Evolutionary conservation across 2,329 filamentous ascomycete genomes (phyloP).

Genomic region (Emergomyces orientalis): DNA sequence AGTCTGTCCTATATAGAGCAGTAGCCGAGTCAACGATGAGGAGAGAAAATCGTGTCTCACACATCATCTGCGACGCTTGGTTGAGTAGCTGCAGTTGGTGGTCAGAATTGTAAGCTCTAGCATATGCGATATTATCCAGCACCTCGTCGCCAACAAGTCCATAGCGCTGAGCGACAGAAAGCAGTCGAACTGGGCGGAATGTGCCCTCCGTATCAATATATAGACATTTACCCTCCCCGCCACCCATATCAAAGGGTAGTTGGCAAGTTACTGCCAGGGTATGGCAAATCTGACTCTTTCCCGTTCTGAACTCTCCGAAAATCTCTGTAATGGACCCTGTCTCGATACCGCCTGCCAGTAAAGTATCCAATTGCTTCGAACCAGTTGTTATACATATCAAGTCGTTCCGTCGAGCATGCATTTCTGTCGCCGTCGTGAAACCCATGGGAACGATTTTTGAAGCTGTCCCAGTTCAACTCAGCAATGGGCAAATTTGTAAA

Average conservation of each 20-base stretch:
- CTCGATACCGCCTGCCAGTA: slow-evolving; percentile 88
- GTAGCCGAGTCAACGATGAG: slow-evolving; percentile 95
- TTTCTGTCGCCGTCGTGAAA: slow-evolving; percentile 97
- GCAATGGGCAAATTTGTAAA: not conserved
- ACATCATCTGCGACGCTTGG: slow-evolving; percentile 98
- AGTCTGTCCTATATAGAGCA: slow-evolving; percentile 90
- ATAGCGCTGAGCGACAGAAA: slow-evolving; percentile 88
- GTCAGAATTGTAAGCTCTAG: slow-evolving; percentile 95
- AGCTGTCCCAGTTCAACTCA: slow-evolving; percentile 42
- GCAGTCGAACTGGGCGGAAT: slow-evolving; percentile 80
- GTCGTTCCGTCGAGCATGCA: slow-evolving; percentile 94
- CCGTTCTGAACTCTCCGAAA: slow-evolving; percentile 95
- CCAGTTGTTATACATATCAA: slow-evolving; percentile 97
- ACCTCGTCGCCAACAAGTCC: slow-evolving; percentile 95
- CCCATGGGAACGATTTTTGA: slow-evolving; percentile 97
- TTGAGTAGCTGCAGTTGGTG: slow-evolving; percentile 92
- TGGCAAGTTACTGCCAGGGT: slow-evolving; percentile 98
- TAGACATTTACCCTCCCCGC: slow-evolving; percentile 93
- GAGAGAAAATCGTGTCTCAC: slow-evolving; percentile 92
- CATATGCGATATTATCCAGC: slow-evolving; percentile 95
- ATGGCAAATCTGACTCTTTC: slow-evolving; percentile 97
- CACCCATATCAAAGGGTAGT: slow-evolving; percentile 96
- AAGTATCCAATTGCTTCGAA: slow-evolving; percentile 91
- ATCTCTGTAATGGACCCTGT: slow-evolving; percentile 97
- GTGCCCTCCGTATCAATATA: slow-evolving; percentile 99